A percentile compares a stretch with the other conserved stretches of the same genome.
These are phyloP conservation scores for Vigna hirtella DNA, from an alignment of 306 rosid species.

Conservation along the genomic window DNA sequence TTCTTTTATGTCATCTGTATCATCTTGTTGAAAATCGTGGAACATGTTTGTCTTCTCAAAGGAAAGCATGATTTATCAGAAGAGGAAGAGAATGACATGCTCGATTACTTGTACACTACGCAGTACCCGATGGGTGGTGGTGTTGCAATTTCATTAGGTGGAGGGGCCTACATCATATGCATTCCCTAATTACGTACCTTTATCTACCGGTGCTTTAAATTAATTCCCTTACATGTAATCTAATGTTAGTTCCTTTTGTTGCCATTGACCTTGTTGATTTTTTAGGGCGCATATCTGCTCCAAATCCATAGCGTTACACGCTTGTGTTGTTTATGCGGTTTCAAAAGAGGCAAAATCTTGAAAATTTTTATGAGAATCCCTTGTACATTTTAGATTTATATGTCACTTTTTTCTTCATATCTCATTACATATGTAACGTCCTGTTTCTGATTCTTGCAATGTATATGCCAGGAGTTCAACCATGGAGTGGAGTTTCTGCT, in stretches of 20 bases:
- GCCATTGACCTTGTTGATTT: conserved; percentile 22
- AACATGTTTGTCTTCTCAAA: conserved; percentile 77
- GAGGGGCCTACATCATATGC: background rate
- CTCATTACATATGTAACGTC: background rate
- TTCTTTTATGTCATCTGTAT: conserved; percentile 6
- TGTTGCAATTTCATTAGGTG: conserved; percentile 83
- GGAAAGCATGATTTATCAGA: conserved; percentile 72
- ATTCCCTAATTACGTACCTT: conserved; percentile 1
- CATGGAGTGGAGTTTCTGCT: conserved; percentile 81
- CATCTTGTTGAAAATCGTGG: conserved; percentile 57
- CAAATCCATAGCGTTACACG: conserved; percentile 60
- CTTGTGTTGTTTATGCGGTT: conserved; percentile 83
- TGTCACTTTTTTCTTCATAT: background rate
- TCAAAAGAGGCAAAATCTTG: conserved; percentile 74
- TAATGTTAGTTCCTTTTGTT: background rate
- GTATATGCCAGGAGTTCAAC: conserved; percentile 73
- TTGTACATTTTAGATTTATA: conserved; percentile 14
- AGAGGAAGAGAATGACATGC: conserved; percentile 84
- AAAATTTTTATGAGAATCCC: conserved; percentile 68
- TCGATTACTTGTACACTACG: conserved; percentile 84
- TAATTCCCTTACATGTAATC: background rate
- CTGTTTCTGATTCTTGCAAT: conserved; percentile 26
- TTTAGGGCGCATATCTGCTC: conserved; percentile 71
- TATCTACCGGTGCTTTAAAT: conserved; percentile 10
- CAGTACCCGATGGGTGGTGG: conserved; percentile 95